A percentile compares a stretch with the other conserved stretches of the same genome.
Evolutionary conservation across 306 rosid genomes (phyloP).

Genomic region (Casuarina glauca): DNA sequence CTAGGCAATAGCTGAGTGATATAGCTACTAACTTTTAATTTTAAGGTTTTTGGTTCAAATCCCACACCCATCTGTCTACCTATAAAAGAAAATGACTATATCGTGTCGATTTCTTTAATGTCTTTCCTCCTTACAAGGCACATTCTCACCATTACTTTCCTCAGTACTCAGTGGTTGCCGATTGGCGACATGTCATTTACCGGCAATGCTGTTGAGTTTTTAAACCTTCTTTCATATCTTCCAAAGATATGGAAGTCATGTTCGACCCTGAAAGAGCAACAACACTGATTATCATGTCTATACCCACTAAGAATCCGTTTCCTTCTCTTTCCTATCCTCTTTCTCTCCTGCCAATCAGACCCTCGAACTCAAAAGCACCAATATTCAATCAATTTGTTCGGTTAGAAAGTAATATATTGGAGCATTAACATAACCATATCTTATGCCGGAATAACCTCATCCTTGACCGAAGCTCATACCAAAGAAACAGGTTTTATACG

Average conservation of each 20-base stretch:
- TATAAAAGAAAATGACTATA: no score
- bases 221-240: not conserved
- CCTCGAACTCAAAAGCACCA: not conserved
- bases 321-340: not conserved
- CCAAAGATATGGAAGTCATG: not conserved
- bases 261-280: not conserved
- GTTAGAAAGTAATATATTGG: not conserved
- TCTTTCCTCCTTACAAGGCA: no score
- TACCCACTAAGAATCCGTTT: not conserved
- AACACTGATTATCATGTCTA: not conserved
- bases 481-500: slow-evolving; percentile 19
- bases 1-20: no score
- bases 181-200: no score
- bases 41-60: no score
- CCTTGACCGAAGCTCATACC: not conserved
- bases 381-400: not conserved
- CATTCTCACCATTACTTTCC: no score
- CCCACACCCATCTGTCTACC: no score
- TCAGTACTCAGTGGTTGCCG: no score
- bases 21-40: no score
- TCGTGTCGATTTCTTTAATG: no score
- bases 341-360: not conserved
- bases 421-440: not conserved
- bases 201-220: not conserved
- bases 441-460: not conserved